Conservation (phyloP, 805 yeast species). For the Kregervanrija delftensis region DNA sequence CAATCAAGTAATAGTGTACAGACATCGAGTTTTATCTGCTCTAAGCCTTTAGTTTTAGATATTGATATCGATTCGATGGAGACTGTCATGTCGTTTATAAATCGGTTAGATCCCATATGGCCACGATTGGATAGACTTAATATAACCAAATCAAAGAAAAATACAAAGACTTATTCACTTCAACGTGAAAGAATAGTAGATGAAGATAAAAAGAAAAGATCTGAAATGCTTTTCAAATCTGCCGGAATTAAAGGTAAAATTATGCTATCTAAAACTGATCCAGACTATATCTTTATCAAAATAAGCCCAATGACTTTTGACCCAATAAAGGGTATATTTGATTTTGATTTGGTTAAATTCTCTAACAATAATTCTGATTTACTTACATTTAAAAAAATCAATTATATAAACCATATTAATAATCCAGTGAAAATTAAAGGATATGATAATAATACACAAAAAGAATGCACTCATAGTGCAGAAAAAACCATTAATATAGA, state of each 20-base stretch:
- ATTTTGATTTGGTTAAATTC: slow-evolving; percentile 1
- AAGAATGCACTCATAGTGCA: slow-evolving; percentile 4
- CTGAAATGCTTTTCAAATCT: not conserved
- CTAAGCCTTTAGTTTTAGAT: slow-evolving; percentile 32
- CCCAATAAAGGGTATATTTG: not conserved
- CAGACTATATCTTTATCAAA: not conserved
- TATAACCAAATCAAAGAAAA: not conserved
- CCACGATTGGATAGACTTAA: slow-evolving; percentile 1
- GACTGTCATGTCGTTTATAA: slow-evolving; percentile 7
- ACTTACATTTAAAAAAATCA: slow-evolving; percentile 17
- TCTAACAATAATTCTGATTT: not conserved
- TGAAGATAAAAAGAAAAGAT: not conserved
- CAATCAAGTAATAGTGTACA: slow-evolving; percentile 23
- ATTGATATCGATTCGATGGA: slow-evolving; percentile 11
- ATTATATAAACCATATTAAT: not conserved
- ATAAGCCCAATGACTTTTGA: slow-evolving; percentile 1
- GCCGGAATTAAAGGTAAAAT: not conserved
- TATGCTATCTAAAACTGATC: not conserved
- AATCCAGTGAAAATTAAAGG: slow-evolving; percentile 12
- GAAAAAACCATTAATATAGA: slow-evolving; percentile 7
- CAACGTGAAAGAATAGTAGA: not conserved
- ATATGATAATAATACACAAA: slow-evolving; percentile 19
- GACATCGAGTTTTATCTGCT: slow-evolving; percentile 33
- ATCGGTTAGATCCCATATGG: slow-evolving; percentile 11
- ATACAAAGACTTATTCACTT: not conserved